Conservation (phyloP, 805 yeast species). For the Wickerhamiella cacticola region DNA sequence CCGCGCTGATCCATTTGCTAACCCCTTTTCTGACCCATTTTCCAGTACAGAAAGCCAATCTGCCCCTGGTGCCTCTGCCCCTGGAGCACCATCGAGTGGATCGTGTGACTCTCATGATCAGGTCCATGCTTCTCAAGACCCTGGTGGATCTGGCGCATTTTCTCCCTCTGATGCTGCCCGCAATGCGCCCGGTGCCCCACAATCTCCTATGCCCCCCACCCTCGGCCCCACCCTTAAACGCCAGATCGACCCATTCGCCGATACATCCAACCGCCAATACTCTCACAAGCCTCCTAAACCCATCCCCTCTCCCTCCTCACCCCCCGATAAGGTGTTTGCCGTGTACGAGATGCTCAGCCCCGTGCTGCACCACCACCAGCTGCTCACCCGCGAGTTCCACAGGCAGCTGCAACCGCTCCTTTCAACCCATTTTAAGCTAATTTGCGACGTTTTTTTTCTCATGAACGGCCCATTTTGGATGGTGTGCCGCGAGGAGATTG, state of each 20-base stretch:
- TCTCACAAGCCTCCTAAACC: neutral
- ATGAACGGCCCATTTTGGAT: conserved; percentile 10
- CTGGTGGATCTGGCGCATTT: too few species aligned
- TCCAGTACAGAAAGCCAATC: too few species aligned
- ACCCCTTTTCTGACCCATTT: too few species aligned
- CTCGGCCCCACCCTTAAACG: too few species aligned
- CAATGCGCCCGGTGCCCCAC: too few species aligned
- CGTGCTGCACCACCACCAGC: neutral
- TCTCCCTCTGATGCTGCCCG: too few species aligned
- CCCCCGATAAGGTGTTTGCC: neutral
- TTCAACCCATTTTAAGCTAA: neutral
- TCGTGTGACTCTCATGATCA: too few species aligned
- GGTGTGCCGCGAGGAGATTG: neutral
- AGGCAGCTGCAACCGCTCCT: neutral
- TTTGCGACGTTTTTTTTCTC: conserved; percentile 1
- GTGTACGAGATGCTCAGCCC: neutral
- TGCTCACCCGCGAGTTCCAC: neutral
- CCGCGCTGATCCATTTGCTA: too few species aligned
- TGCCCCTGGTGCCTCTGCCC: too few species aligned
- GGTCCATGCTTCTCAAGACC: too few species aligned
- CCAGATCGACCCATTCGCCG: conserved; percentile 9
- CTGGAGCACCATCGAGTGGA: too few species aligned
- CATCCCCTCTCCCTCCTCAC: neutral
- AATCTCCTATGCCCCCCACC: too few species aligned
- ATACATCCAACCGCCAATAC: neutral